Percentiles rank a stretch among this genome's conserved stretches.
Evolutionary conservation across 2,329 filamentous ascomycete genomes (phyloP).

Genomic region (Neofusicoccum ribis): DNA sequence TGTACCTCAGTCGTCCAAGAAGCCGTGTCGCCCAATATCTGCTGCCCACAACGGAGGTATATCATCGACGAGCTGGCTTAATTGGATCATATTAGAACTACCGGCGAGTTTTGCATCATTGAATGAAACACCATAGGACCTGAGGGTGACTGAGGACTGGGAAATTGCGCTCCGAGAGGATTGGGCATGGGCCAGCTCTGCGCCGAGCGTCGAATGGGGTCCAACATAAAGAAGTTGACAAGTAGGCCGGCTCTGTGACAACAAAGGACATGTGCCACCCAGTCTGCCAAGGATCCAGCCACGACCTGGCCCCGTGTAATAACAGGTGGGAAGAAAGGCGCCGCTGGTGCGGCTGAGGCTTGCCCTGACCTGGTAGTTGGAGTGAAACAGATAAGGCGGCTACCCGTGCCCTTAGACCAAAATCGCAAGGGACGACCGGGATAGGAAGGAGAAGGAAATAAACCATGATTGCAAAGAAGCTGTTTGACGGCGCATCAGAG

Average conservation of each 20-base stretch:
- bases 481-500: not conserved
- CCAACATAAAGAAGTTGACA: not conserved
- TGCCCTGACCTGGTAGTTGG: not conserved
- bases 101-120: too few species aligned
- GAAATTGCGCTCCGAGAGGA: too few species aligned
- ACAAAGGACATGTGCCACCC: not conserved
- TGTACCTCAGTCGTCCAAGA: too few species aligned
- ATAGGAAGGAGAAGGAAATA: not conserved
- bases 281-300: not conserved
- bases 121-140: too few species aligned
- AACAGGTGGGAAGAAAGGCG: not conserved
- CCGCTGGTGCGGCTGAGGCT: not conserved
- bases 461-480: not conserved
- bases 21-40: too few species aligned
- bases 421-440: not conserved
- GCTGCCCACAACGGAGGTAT: too few species aligned
- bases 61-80: too few species aligned
- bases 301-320: not conserved
- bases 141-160: too few species aligned
- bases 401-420: not conserved
- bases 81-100: too few species aligned
- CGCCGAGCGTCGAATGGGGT: too few species aligned
- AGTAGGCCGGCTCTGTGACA: not conserved
- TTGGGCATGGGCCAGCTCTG: too few species aligned
- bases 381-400: not conserved